These are phyloP conservation scores for Pestalotiopsis sp. DNA, from an alignment of 2,329 filamentous ascomycete species.

Conservation along the genomic window DNA sequence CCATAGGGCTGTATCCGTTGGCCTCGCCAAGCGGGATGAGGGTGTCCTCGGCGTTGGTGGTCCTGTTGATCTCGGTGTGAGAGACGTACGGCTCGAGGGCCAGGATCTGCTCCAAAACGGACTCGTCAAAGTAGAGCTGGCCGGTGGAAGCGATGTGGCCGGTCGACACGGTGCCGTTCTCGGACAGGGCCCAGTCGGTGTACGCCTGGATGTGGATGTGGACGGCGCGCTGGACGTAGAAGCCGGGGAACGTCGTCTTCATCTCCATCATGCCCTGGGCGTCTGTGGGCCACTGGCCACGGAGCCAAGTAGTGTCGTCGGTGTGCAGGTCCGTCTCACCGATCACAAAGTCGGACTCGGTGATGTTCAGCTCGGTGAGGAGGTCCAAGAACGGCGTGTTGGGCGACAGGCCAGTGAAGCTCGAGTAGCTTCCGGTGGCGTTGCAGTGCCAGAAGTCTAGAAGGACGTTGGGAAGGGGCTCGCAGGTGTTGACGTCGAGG, in stretches of 20 bases:
- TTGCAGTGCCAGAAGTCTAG: conserved; percentile 51
- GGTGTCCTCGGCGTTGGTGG: conserved; percentile 30
- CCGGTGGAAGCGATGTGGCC: conserved; percentile 17
- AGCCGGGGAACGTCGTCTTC: conserved; percentile 25
- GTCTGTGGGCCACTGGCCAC: conserved; percentile 30
- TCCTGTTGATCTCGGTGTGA: conserved; percentile 37
- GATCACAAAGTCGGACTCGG: conserved; percentile 14
- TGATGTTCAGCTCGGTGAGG: conserved; percentile 30
- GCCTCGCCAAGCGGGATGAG: conserved; percentile 19
- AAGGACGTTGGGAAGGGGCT: conserved; percentile 35
- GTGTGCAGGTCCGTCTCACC: conserved; percentile 24
- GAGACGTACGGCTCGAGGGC: conserved; percentile 33
- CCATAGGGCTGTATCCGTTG: conserved; percentile 31
- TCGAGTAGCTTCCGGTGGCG: conserved; percentile 45
- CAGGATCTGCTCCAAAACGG: conserved; percentile 30
- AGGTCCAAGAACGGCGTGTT: conserved; percentile 31
- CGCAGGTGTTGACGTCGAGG: conserved; percentile 47
- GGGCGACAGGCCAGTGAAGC: conserved; percentile 30
- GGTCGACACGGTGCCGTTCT: conserved; percentile 19
- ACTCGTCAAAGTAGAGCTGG: conserved; percentile 19
- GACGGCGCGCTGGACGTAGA: conserved; percentile 24
- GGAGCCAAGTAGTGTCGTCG: conserved; percentile 30
- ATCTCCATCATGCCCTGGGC: conserved; percentile 28
- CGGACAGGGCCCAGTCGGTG: conserved; percentile 16
- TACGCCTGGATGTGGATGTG: conserved; percentile 22